phyloP scores from a whole-genome alignment of 2,329 filamentous ascomycete genomes.

The Fusarium sp. region DNA sequence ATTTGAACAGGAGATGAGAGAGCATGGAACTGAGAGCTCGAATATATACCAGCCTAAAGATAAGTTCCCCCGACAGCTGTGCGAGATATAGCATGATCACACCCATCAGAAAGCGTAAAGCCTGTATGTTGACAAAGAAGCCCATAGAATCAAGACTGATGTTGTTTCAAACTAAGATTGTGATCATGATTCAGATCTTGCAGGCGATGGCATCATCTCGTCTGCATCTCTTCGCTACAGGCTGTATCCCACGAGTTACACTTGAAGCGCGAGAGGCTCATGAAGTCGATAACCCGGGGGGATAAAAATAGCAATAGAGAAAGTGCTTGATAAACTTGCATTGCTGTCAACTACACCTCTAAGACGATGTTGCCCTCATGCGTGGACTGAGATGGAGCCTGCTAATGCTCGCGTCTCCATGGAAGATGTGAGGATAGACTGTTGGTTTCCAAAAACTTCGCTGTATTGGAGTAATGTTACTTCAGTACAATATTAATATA shows the following conservation, averaged over 20 bases:
- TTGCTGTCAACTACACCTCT: not conserved
- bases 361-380: not conserved
- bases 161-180: not conserved
- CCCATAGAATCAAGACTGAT: not conserved
- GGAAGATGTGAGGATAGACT: not conserved
- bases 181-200: not conserved
- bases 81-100: too few relatives aligned
- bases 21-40: too few relatives aligned
- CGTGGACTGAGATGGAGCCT: not conserved
- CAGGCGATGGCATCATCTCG: not conserved
- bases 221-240: too few relatives aligned
- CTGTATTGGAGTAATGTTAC: too few relatives aligned
- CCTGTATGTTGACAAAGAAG: not conserved
- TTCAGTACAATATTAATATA: too few relatives aligned
- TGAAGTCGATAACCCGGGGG: not conserved
- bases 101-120: too few relatives aligned
- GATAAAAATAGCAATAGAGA: rapidly evolving
- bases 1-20: too few relatives aligned
- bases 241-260: too few relatives aligned
- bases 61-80: too few relatives aligned
- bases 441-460: too few relatives aligned
- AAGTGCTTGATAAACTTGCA: not conserved
- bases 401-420: not conserved
- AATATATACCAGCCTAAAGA: too few relatives aligned
- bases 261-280: not conserved